Evolutionary conservation across 345 rosid genomes (phyloP).

Genomic region (Fremontodendron californicum): DNA sequence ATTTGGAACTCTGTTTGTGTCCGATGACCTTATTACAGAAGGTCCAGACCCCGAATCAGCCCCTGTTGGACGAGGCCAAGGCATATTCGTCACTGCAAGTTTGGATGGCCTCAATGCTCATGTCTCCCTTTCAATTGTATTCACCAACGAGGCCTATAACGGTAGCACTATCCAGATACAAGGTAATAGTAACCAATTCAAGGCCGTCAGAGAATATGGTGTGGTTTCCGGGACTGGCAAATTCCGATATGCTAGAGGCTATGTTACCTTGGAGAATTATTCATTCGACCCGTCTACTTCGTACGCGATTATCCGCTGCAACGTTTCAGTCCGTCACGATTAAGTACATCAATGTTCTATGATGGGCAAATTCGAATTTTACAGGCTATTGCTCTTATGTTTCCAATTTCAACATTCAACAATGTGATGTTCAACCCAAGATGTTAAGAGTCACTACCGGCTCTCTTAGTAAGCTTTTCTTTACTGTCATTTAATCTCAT

Average conservation of each 20-base stretch:
- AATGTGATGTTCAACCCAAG: too few species aligned
- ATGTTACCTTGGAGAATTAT: slow-evolving; percentile 6
- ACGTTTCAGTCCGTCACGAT: background rate
- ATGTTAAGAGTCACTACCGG: too few species aligned
- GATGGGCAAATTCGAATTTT: too few species aligned
- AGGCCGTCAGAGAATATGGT: slow-evolving; percentile 8
- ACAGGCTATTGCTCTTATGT: too few species aligned
- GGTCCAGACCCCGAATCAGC: background rate
- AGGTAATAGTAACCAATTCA: background rate
- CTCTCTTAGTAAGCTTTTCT: too few species aligned
- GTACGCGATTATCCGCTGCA: background rate
- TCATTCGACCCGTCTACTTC: background rate
- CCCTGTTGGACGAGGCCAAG: slow-evolving; percentile 7
- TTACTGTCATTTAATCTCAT: too few species aligned
- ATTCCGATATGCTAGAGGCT: slow-evolving; percentile 16
- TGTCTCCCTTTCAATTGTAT: slow-evolving; percentile 1
- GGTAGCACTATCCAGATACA: slow-evolving; percentile 24
- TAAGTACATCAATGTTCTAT: background rate
- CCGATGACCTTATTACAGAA: slow-evolving; percentile 11
- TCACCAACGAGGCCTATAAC: slow-evolving; percentile 15
- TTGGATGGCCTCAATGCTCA: slow-evolving; percentile 15
- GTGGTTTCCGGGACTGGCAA: slow-evolving; percentile 14
- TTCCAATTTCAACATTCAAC: too few species aligned
- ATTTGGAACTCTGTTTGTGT: slow-evolving; percentile 10
- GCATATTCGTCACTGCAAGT: background rate